These are phyloP conservation scores for Lipomyces mesembrius DNA, from an alignment of 805 yeast genomes.

Conservation along the genomic window DNA sequence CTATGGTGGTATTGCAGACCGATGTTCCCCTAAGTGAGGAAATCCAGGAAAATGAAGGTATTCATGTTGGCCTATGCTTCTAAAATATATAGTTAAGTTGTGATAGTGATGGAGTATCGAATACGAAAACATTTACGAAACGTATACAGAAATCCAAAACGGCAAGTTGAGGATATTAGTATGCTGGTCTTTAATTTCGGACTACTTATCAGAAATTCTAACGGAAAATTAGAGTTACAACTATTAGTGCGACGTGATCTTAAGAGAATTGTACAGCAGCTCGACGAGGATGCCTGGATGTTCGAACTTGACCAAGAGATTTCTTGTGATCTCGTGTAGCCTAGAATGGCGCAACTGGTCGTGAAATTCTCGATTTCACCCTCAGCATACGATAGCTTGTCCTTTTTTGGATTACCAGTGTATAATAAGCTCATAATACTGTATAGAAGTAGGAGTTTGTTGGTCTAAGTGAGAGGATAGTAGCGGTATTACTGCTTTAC, in stretches of 20 bases:
- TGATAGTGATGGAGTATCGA: conserved; percentile 24
- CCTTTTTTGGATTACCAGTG: background rate
- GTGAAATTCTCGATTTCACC: background rate
- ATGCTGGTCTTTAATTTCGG: background rate
- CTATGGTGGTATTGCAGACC: conserved; percentile 25
- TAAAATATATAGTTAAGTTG: background rate
- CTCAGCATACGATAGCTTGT: background rate
- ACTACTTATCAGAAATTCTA: background rate
- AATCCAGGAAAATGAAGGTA: conserved; percentile 30
- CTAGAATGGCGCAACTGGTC: background rate
- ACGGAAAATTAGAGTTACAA: conserved; percentile 25
- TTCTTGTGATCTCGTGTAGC: conserved; percentile 10
- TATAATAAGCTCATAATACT: background rate
- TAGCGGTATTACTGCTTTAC: background rate
- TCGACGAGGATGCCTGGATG: conserved; percentile 36
- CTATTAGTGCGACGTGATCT: conserved; percentile 27
- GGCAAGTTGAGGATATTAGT: conserved; percentile 2
- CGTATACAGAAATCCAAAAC: conserved; percentile 16
- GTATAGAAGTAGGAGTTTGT: background rate
- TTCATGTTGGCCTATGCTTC: background rate
- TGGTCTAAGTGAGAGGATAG: background rate
- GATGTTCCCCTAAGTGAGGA: conserved; percentile 24
- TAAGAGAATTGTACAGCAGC: conserved; percentile 20
- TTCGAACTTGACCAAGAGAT: conserved; percentile 26
- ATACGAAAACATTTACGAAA: conserved; percentile 17